Percentiles rank a stretch among this genome's conserved stretches.
These are phyloP conservation scores for Euphorbia peplus DNA, from an alignment of 345 rosid genomes.

Conservation along the genomic window DNA sequence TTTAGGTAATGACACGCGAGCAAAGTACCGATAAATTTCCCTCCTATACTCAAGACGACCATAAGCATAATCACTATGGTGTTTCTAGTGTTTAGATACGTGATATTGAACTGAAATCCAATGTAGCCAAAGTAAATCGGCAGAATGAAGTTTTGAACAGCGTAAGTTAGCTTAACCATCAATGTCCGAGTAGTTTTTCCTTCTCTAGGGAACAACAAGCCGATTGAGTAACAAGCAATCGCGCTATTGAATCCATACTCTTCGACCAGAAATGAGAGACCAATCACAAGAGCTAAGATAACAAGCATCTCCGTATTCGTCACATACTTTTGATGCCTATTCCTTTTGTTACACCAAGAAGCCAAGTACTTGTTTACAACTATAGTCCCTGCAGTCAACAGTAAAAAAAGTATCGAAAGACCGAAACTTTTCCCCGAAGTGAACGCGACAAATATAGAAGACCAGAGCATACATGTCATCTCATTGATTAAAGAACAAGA, in stretches of 20 bases:
- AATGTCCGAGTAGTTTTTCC: constrained; percentile 75
- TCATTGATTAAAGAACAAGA: constrained; percentile 56
- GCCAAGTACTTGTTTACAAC: constrained; percentile 49
- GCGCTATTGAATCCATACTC: constrained; percentile 38
- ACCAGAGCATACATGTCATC: constrained; percentile 39
- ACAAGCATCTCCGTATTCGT: constrained; percentile 51
- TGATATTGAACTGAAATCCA: constrained; percentile 60
- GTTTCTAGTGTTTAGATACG: constrained; percentile 13
- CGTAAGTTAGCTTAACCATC: constrained; percentile 52
- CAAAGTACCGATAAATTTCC: constrained; percentile 61
- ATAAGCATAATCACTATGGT: constrained; percentile 27
- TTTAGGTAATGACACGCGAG: constrained; percentile 47
- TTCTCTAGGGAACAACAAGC: constrained; percentile 71
- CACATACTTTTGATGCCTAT: constrained; percentile 55
- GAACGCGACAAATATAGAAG: constrained; percentile 22
- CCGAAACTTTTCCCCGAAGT: constrained; percentile 23
- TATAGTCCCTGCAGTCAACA: constrained; percentile 33
- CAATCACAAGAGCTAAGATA: constrained; percentile 39
- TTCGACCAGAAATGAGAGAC: constrained; percentile 42
- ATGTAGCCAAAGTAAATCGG: constrained; percentile 79
- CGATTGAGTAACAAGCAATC: constrained; percentile 50
- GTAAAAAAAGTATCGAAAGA: constrained; percentile 22
- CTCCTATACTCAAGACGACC: constrained; percentile 38
- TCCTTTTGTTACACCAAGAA: constrained; percentile 51
- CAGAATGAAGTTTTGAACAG: constrained; percentile 68